Evolutionary conservation across 1,284 basidiomycete genomes (phyloP), one percentile per base, ranked within the genome.

Genomic region (Cyathus pygmaeus): DNA sequence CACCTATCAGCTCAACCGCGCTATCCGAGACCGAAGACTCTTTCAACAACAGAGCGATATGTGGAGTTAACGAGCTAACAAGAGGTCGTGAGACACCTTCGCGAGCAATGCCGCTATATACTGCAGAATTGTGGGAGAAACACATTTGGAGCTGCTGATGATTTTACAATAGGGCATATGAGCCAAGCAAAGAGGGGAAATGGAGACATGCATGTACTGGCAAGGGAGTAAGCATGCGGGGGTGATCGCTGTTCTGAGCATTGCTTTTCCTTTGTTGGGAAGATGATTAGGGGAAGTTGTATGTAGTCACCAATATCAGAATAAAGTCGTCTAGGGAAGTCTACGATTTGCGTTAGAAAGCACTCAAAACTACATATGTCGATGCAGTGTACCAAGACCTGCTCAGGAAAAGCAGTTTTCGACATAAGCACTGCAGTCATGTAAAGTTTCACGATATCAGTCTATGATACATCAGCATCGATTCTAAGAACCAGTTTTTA

Each of bases 61-160:
- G 94, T 0, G 76, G 67, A 0, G 85, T 75, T 7, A 96, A 75
- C 1, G 88, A 84, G 1, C 76, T 72, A 0, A 85, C 82, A 4
- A 95, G 1, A 77, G 71, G 58, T 96, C 94, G 65, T 88, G 87
- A 4, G 88, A 87, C 72, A 97, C 95, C 75, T 97, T 97, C 3
- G 87, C 79, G 41, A 96, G 79, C 4, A 96, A 79, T 0, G 85
- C 79, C 0, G 86, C 82, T 1, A 88, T 75, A 0, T 84, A 81
- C 55, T 89, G 83, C 0, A 91, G 74, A 17, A 95, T 77, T 0
- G 79, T 71, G 2, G 74, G 57, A 1, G 94, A 94, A 2, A 87
- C 80, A 1, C 71, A 96, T 77, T 95, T 96, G 23, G 93, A 82
- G 54, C 87, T 86, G 64, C 87, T 91, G 57, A 95, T 79, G 29